Evolutionary conservation across 306 rosid species (phyloP), one percentile per base, ranked within the genome.

Genomic region (Vigna radiata): DNA sequence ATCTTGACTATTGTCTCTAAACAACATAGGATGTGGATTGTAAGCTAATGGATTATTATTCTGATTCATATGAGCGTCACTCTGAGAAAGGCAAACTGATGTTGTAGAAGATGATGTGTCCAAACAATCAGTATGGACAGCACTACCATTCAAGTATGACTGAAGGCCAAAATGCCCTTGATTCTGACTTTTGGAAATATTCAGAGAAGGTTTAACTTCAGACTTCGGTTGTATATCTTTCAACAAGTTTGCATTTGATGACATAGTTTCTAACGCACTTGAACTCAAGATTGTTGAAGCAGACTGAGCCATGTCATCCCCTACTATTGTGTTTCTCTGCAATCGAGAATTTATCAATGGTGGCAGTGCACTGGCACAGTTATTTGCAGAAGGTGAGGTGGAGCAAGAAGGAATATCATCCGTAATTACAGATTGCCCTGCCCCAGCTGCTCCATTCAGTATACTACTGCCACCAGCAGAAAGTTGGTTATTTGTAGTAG

Each of bases 31-130:
- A 69, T 82, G 97, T 7, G 90, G 87, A 84, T 88, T 88, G 87
- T 87, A 92, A 80, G 96, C 74, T 72, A 95, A 55, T 25, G 79
- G 83, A 46, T 84, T 78, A 69, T 84, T 88, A 83, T 61, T 91
- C 84, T 87, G 97, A 78, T 89, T 93, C 79, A 90, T 77, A 77
- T 76, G 89, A 61, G 86, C 85, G 17, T 90, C 93, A 52, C 82
- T 90, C 85, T 89, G 97, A 25, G 97, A 92, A 65, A 92, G 84
- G 86, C 97, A 85, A 70, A 86, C 96, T 59, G 98, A 91, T 41
- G 97, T 88, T 13, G 97, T 93, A 16, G 98, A 95, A 79, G 98
- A 95, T 23, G 98, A 95, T 7, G 98, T 89, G 66, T 92, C 98
- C 96, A 95, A 86, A 91, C 85, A 95, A 83, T 95, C 97, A 19